Base-by-base conservation (phyloP, 768 basidiomycete genomes). In the Pisolithus microcarpus region DNA sequence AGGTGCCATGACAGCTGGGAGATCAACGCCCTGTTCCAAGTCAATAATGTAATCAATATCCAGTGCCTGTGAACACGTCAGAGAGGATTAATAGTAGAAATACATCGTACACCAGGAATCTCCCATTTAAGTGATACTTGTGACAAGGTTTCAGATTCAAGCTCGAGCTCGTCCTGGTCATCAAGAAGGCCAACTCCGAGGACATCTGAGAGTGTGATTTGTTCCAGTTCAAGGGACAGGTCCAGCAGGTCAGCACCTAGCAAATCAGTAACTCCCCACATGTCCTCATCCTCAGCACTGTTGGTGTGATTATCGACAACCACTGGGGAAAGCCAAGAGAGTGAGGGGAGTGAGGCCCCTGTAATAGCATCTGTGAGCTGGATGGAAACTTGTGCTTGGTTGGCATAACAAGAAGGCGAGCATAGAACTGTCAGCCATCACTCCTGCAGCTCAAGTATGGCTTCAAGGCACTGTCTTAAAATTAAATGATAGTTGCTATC, bases 371-470 rank as follows among this genome's bases (percentile, higher is more conserved):
- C 15, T 11, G 57, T 51, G 6, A 55, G 9, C 3, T 37, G 18
- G 21, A 37, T 43, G 3, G 58, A 49, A 13, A 52, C 57, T 3
- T 38, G 23, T 5, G 55, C 49, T 26, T 63, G 57, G 5, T 26
- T 48, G 4, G 49, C 7, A 21, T 58, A 60, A 23, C 13, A 46
- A 36, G 21, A 30, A 0, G 10, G 2, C 2, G 58, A 57, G n/a
- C 51, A 55, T 4, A 62, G 40, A 0, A 53, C 45, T 28, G 51
- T 68, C 1, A 52, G 19, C 67, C 62, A 67, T 36, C 36, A 45
- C 0, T 40, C 26, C 38, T 60, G 54, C 8, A 65, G 47, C 10
- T 52, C 34, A 2, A 51, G 57, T 16, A 58, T 49, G 21, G 60
- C 51, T 18, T 54, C 37, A 10, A 40, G 46, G 1, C 16, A 7